These are phyloP conservation scores for Cladosporium austrohemisphaericum DNA, from an alignment of 2,329 filamentous ascomycete genomes.

Conservation along the genomic window DNA sequence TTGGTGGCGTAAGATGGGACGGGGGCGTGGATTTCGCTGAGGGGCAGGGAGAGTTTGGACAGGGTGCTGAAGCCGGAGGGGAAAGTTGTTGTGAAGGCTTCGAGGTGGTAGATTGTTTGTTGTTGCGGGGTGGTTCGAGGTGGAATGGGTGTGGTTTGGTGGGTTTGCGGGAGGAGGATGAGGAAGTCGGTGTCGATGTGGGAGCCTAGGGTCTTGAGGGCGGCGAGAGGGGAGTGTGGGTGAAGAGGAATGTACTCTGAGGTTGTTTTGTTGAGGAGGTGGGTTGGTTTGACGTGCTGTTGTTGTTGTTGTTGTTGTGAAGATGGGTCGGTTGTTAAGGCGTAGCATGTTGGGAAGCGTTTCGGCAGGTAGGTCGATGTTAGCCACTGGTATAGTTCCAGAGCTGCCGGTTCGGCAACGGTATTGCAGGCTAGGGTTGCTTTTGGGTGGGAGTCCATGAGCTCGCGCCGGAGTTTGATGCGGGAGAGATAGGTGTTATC, in stretches of 20 bases:
- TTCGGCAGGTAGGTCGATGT: conserved; percentile 52
- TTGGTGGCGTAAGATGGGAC: conserved; percentile 57
- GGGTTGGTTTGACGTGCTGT: not conserved
- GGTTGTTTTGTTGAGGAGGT: conserved; percentile 47
- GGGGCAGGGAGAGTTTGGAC: conserved; percentile 51
- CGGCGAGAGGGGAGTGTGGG: conserved; percentile 33
- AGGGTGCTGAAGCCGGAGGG: conserved; percentile 56
- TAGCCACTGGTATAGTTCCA: conserved; percentile 57
- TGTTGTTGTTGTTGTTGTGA: conserved; percentile 18
- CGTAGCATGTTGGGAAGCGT: conserved; percentile 48
- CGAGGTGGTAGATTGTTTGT: conserved; percentile 46
- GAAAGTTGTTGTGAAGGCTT: conserved; percentile 55
- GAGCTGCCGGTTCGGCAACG: conserved; percentile 45
- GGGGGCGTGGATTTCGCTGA: conserved; percentile 55
- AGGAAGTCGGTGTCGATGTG: conserved; percentile 60
- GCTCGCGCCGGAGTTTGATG: conserved; percentile 46
- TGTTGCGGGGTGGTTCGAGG: conserved; percentile 49
- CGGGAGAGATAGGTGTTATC: conserved; percentile 57
- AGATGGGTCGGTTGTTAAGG: conserved; percentile 34
- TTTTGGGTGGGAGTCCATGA: conserved; percentile 44
- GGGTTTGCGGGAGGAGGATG: conserved; percentile 50
- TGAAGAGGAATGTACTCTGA: conserved; percentile 39
- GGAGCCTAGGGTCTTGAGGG: conserved; percentile 48
- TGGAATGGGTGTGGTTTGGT: conserved; percentile 31
- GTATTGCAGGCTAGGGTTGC: conserved; percentile 39